phyloP scores from a whole-genome alignment of 2,329 filamentous ascomycete species.

The Sclerotinia glacialis region DNA sequence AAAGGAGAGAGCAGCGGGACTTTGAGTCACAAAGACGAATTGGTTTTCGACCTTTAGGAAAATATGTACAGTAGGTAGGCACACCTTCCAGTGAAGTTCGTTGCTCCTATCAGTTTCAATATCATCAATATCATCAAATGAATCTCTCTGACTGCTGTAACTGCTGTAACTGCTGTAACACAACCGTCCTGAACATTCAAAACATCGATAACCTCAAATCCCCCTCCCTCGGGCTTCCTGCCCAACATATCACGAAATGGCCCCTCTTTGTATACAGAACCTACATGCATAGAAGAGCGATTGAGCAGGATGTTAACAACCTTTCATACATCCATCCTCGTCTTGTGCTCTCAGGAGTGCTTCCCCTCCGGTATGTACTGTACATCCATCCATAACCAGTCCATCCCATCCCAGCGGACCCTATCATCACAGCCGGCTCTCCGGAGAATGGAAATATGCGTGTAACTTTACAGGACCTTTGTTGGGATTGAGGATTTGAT shows the following conservation, averaged over 20 bases:
- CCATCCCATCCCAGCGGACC: background rate
- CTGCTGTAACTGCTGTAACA: background rate
- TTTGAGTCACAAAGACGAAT: background rate
- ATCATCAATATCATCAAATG: too few relatives aligned
- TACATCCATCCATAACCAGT: conserved; percentile 11
- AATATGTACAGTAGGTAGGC: background rate
- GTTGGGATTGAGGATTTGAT: conserved; percentile 11
- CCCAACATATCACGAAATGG: conserved; percentile 11
- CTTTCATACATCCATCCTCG: conserved; percentile 3
- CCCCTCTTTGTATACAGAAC: conserved; percentile 17
- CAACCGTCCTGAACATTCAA: background rate
- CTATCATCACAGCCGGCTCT: conserved; percentile 15
- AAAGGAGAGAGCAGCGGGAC: background rate
- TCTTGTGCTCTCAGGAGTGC: background rate
- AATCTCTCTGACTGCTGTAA: background rate
- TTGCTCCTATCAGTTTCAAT: background rate
- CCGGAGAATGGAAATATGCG: conserved; percentile 15
- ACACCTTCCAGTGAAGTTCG: background rate
- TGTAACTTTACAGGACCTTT: conserved; percentile 14
- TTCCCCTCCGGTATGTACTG: background rate
- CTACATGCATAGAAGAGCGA: conserved; percentile 20
- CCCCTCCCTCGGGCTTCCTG: background rate
- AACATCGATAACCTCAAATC: conserved; percentile 11
- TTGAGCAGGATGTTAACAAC: background rate
- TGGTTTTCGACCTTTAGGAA: background rate